Base-by-base conservation (phyloP, 768 basidiomycete species). In the Lactarius quietus region DNA sequence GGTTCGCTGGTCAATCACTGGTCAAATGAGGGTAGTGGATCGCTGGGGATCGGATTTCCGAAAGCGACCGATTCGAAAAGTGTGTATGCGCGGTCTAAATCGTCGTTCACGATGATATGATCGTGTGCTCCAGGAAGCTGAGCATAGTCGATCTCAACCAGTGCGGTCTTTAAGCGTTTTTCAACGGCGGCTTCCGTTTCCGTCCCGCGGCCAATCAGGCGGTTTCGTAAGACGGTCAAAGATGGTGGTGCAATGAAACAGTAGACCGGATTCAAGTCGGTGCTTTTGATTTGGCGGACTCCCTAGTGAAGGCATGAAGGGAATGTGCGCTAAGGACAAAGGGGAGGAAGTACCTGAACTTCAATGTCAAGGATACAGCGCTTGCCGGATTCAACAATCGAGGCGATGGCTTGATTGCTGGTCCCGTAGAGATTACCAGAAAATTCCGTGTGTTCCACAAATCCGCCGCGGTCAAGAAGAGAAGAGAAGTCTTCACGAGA, bases 301-400 rank as follows among this genome's bases (percentile, higher is more conserved):
- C 96, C 96, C 93, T 95, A 76, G 39, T 60, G 60, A 53, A 65
- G 23, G 36, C 52, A 62, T 61, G 64, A 64, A 59, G 36, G 55
- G 63, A 59, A 39, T 1, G 39, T 9, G 56, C 39, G 38, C 36
- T 12, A 62, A 33, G 41, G 35, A 48, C 41, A 43, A 64, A 48
- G 43, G 62, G 60, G 36, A 23, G 55, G 80, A 63, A 5, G 48
- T 73, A 92, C 93, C 88, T 98, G 95, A 12, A 91, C 88, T 72
- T 98, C 96, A 64, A 98, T 98, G 74, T 98, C 96, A 43, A 98
- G 83, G 64, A 98, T 88, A 74, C 96, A 98, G 15, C 93, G 86
- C 67, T 83, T 84, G 18, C 92, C 93, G 3, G 83, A 79, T 20
- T 81, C 76, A 39, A 85, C 81, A 31, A 97, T 88, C 35, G 82